These are phyloP conservation scores for Alternaria triticina DNA, from an alignment of 2,329 filamentous ascomycete species.

Conservation along the genomic window DNA sequence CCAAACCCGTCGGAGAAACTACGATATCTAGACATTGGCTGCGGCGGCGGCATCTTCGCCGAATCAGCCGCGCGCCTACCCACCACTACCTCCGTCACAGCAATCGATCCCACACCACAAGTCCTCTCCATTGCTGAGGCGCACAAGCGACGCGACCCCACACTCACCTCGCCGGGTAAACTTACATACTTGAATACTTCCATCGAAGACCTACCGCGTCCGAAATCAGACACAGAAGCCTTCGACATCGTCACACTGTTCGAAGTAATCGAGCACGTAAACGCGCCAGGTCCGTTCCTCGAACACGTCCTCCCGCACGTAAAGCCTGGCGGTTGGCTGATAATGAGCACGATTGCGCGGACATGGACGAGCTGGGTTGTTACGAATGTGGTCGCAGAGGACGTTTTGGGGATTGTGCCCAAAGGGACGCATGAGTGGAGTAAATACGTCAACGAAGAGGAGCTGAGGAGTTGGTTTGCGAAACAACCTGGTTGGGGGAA, in stretches of 20 bases:
- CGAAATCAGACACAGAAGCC: conserved; percentile 44
- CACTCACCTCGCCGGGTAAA: conserved; percentile 61
- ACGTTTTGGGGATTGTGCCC: conserved; percentile 85
- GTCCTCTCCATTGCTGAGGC: conserved; percentile 76
- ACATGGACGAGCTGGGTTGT: conserved; percentile 90
- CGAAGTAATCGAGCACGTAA: conserved; percentile 94
- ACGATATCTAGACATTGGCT: conserved; percentile 88
- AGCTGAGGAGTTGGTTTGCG: conserved; percentile 64
- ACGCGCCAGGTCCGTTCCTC: conserved; percentile 76
- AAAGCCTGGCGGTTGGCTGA: conserved; percentile 88
- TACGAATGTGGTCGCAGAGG: conserved; percentile 91
- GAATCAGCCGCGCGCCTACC: conserved; percentile 78
- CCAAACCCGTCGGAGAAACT: conserved; percentile 53
- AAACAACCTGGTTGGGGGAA: conserved; percentile 51
- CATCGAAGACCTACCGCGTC: conserved; percentile 70
- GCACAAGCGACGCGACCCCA: conserved; percentile 78
- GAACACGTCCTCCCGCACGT: conserved; percentile 75
- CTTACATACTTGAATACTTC: conserved; percentile 77
- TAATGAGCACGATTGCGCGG: conserved; percentile 89
- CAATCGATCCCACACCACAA: conserved; percentile 77
- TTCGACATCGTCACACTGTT: conserved; percentile 89
- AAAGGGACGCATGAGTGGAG: conserved; percentile 94
- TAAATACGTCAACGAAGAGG: conserved; percentile 90
- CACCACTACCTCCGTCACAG: conserved; percentile 69
- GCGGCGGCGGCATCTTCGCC: conserved; percentile 95